phyloP scores from a whole-genome alignment of 2,329 filamentous ascomycete species.

The Fonsecaea pedrosoi region DNA sequence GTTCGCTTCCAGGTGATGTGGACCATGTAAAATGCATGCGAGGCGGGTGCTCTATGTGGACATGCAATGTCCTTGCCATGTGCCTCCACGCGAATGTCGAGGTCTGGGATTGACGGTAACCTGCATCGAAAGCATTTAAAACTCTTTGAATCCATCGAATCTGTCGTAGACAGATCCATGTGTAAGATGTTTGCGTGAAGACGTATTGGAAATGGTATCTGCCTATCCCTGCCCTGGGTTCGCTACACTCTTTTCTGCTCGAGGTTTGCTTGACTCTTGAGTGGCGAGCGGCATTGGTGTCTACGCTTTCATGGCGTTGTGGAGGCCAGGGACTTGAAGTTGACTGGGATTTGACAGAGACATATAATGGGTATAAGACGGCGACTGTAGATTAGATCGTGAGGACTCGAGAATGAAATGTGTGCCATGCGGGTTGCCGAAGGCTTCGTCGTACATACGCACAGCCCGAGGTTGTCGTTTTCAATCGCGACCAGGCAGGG shows the following conservation, averaged over 20 bases:
- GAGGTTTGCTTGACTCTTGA: background rate
- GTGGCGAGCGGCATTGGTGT: background rate
- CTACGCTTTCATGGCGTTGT: background rate
- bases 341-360: background rate
- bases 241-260: background rate
- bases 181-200: slow-evolving; percentile 3
- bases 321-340: background rate
- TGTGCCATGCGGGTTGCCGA: slow-evolving; percentile 16
- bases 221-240: background rate
- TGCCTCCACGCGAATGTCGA: slow-evolving; percentile 12
- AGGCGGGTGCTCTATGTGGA: background rate
- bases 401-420: slow-evolving; percentile 22
- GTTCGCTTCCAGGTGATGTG: background rate
- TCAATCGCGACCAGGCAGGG: slow-evolving; percentile 1
- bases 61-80: slow-evolving; percentile 11
- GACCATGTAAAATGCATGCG: background rate
- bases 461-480: slow-evolving; percentile 11
- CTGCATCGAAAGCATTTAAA: slow-evolving; percentile 17
- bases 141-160: background rate
- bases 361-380: background rate
- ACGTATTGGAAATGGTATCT: background rate
- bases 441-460: slow-evolving; percentile 4
- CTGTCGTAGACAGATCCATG: background rate
- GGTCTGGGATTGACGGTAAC: slow-evolving; percentile 9
- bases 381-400: background rate